Evolutionary conservation across 306 rosid species (phyloP), one percentile per base, ranked within the genome.

Genomic region (Herpetospermum pedunculosum): DNA sequence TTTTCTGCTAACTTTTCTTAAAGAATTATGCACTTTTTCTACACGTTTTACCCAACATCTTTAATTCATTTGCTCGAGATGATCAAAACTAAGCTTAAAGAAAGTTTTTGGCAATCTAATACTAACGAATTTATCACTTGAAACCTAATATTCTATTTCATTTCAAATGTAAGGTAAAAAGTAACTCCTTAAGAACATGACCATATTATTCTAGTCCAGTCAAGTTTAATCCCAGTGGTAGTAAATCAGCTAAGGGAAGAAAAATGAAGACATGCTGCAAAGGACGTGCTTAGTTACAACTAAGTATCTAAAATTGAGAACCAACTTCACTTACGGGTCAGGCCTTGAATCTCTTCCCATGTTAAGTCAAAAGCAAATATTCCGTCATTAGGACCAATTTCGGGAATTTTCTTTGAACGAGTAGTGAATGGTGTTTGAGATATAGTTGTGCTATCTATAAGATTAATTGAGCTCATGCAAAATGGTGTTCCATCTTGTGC

Each of bases 401-500:
- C 79, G 0, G 89, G 95, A 75, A 91, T 81, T 38, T 4, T 54
- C 49, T 55, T 75, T 34, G 83, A 58, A 57, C 34, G 76, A 64
- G 0, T 77, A 72, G 73, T 80, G 77, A 81, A 94, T 1, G 1
- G 0, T 70, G 96, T 76, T 78, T 84, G 88, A 81, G 80, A 80
- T 16, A 77, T 88, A 3, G 69, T 64, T 29, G 97, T 91, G 84
- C 87, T 86, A 70, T 89, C 88, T 2, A 89, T 76, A 60, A 94
- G 97, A 85, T 94, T 88, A 38, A 88, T 82, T 74, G 88, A 78
- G 85, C 84, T 89, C 52, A 71, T 77, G 83, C 97, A 95, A 82
- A 95, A 85, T 70, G 89, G 96, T 58, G 8, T 82, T 70, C 97
- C 88, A 19, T 91, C 99, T 81, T 86, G 84, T 8, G 97, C 75